Percentiles rank a stretch among this genome's conserved stretches.
Conservation (phyloP, 2,329 filamentous ascomycete genomes). For the Colletotrichum truncatum region DNA sequence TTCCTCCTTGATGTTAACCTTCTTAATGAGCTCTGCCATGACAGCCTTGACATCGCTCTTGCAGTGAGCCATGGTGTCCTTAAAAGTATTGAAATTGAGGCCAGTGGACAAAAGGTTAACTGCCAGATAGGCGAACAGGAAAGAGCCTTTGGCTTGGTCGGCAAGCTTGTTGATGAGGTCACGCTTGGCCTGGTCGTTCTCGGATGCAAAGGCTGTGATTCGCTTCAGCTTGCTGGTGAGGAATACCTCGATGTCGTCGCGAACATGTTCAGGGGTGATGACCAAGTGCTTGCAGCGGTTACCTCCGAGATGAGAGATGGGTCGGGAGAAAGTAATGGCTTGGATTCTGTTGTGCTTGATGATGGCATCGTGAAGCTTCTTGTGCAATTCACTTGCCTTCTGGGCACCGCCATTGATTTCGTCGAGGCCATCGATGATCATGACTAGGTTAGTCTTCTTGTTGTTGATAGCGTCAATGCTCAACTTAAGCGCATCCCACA, state of each 20-base stretch:
- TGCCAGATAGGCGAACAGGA: slow-evolving; percentile 48
- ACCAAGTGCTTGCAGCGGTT: slow-evolving; percentile 40
- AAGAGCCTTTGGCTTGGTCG: slow-evolving; percentile 44
- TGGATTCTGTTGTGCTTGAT: slow-evolving; percentile 38
- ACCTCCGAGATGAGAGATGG: slow-evolving; percentile 40
- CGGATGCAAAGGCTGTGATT: slow-evolving; percentile 28
- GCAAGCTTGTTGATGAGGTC: slow-evolving; percentile 41
- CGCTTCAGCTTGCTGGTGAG: slow-evolving; percentile 36
- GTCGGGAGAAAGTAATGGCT: slow-evolving; percentile 47
- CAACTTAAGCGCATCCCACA: slow-evolving; percentile 45
- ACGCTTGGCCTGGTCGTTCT: slow-evolving; percentile 24
- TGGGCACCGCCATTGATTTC: slow-evolving; percentile 39
- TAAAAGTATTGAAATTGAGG: slow-evolving; percentile 34
- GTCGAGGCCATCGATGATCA: slow-evolving; percentile 49
- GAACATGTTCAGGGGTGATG: slow-evolving; percentile 42
- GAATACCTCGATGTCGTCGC: slow-evolving; percentile 44
- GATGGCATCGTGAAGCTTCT: slow-evolving; percentile 40
- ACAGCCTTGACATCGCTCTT: slow-evolving; percentile 36
- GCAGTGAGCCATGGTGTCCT: slow-evolving; percentile 35
- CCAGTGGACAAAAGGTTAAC: slow-evolving; percentile 36
- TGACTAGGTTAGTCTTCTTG: slow-evolving; percentile 38
- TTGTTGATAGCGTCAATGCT: slow-evolving; percentile 42
- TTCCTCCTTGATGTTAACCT: slow-evolving; percentile 35
- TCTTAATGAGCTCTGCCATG: slow-evolving; percentile 36
- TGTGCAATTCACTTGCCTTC: slow-evolving; percentile 39